Percentiles rank a stretch among this genome's conserved stretches.
Evolutionary conservation across 768 basidiomycete genomes (phyloP).

Genomic region (Porphyrellus cyaneotinctus): DNA sequence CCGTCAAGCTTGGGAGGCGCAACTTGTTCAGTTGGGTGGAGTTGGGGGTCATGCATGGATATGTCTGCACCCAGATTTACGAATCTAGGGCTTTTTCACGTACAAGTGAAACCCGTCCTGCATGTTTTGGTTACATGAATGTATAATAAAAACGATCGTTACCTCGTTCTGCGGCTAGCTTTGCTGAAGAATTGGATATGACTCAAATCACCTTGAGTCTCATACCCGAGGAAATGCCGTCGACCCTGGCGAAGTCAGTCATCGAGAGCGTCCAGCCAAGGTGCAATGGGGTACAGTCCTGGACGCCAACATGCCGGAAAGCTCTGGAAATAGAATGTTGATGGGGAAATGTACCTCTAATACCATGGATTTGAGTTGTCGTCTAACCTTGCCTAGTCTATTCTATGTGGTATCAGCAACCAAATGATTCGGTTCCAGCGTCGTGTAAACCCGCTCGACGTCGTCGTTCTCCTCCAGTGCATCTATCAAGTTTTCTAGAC

Average conservation of each 20-base stretch:
- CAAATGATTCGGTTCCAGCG: conserved; percentile 33
- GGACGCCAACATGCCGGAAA: background rate
- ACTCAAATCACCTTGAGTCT: conserved; percentile 6
- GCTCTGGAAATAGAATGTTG: background rate
- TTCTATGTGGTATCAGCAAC: conserved; percentile 21
- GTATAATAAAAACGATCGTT: conserved; percentile 6
- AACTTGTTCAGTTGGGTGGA: conserved; percentile 41
- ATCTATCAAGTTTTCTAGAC: conserved; percentile 44
- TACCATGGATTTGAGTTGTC: background rate
- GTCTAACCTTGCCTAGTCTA: background rate
- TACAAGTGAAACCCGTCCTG: conserved; percentile 6
- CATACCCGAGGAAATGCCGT: conserved; percentile 1
- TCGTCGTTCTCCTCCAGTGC: conserved; percentile 57
- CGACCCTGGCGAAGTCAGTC: background rate
- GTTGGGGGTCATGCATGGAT: conserved; percentile 36
- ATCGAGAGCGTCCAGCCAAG: background rate
- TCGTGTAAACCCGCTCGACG: conserved; percentile 57
- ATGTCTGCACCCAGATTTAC: conserved; percentile 24
- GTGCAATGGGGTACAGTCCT: background rate
- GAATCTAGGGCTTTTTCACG: conserved; percentile 9
- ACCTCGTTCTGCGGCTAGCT: background rate
- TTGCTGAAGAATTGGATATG: conserved; percentile 2
- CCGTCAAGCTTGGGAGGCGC: conserved; percentile 34
- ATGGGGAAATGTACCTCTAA: background rate
- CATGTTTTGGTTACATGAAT: conserved; percentile 17